These are phyloP conservation scores for Heterobasidion annosum DNA, from an alignment of 1,284 basidiomycete species.

Conservation along the genomic window DNA sequence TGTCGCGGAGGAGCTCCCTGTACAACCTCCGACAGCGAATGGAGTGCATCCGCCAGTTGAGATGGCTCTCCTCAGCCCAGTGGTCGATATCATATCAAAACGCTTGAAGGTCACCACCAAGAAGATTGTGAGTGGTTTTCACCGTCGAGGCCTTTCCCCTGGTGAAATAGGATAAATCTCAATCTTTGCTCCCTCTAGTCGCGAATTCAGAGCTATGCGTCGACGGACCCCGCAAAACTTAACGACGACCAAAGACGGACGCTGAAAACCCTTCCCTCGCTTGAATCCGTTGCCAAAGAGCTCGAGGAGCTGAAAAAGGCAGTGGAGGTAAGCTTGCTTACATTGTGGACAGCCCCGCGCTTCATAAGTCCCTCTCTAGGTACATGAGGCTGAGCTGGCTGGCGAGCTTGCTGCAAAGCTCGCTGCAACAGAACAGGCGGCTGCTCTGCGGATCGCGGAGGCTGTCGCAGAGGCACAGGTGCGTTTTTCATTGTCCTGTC, in stretches of 20 bases:
- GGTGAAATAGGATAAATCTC: neutral
- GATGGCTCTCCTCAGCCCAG: slow-evolving; percentile 46
- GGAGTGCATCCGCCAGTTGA: slow-evolving; percentile 28
- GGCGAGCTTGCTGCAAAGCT: slow-evolving; percentile 45
- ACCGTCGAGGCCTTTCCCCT: slow-evolving; percentile 3
- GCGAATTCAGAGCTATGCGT: slow-evolving; percentile 62
- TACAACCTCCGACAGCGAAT: slow-evolving; percentile 30
- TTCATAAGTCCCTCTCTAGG: slow-evolving; percentile 23
- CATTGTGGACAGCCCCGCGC: too few species aligned
- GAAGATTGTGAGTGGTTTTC: slow-evolving; percentile 62
- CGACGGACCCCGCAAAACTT: slow-evolving; percentile 57
- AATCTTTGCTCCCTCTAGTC: slow-evolving; percentile 31
- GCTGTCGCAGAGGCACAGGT: slow-evolving; percentile 57
- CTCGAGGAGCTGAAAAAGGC: slow-evolving; percentile 74
- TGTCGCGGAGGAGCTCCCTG: slow-evolving; percentile 37
- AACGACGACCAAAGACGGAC: slow-evolving; percentile 79
- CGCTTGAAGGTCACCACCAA: slow-evolving; percentile 68
- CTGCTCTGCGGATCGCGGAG: slow-evolving; percentile 41
- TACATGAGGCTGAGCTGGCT: slow-evolving; percentile 53
- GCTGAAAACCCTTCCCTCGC: slow-evolving; percentile 57
- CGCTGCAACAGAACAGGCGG: slow-evolving; percentile 42
- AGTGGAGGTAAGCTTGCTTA: slow-evolving; percentile 52
- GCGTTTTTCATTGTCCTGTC: slow-evolving; percentile 12
- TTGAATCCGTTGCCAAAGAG: slow-evolving; percentile 74
- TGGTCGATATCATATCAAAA: slow-evolving; percentile 72